Base-by-base conservation (phyloP, 164 flowering plant species). In the Santalum album region DNA sequence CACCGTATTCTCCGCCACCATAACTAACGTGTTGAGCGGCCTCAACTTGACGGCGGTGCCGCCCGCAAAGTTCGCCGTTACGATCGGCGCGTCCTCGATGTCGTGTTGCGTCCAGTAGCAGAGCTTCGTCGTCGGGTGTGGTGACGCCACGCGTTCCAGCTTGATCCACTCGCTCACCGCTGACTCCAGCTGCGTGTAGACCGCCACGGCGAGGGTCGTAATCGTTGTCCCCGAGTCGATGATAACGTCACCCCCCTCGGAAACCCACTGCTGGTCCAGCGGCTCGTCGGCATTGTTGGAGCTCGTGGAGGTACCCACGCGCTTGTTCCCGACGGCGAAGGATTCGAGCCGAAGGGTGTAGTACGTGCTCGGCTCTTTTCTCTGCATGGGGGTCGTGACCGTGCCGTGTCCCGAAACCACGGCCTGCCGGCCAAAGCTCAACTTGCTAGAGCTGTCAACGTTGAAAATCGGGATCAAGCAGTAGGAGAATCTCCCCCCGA, bases 401-500 rank as follows among this genome's bases (percentile, higher is more conserved):
- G 53, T 72, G 0, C 65, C 74, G 0, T 16, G 0, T 0, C 80
- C 83, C 0, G 72, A 53, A 16, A 78, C 72, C 1, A 53, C 18
- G 0, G 67, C 78, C 0, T 52, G 51, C 7, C 12, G 1, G 1
- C 86, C 87, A 39, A 83, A 83, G 19, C 57, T 65, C 32, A 81
- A 27, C 29, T 54, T 72, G 61, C 78, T 72, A 0, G 75, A 7
- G 3, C 36, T 3, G 1, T 27, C 40, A 0, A 20, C 0, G 0
- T 19, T 11, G 0, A n/a, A 20, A 0, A 63, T n/a, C 0, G 78
- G 80, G 0, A 66, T 65, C 40, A 86, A 51, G 59, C 90, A 86
- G 49, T 83, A 79, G 2, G 94, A 71, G 65, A 86, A 83, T 55
- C 70, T 74, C 1, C 82, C 75, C 17, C 44, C 70, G 17, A 74